A percentile compares a stretch with the other conserved stretches of the same genome.
phyloP scores from a whole-genome alignment of 2,329 filamentous ascomycete genomes.

The Zymoseptoria passerinii region DNA sequence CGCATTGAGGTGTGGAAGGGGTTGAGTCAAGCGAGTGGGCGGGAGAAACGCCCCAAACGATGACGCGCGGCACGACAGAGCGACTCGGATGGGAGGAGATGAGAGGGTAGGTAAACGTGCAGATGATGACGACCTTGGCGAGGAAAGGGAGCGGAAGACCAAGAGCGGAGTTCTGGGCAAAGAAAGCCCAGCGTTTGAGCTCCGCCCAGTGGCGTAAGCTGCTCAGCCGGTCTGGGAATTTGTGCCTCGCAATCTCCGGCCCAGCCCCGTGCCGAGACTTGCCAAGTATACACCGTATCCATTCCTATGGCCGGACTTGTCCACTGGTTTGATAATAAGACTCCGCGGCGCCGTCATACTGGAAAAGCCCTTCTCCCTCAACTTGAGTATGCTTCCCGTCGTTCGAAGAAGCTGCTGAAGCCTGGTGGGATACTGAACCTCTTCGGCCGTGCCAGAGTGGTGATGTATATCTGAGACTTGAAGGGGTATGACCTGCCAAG shows the following conservation, averaged over 20 bases:
- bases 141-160: background rate
- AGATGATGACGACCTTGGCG: background rate
- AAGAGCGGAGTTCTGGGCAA: background rate
- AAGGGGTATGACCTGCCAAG: background rate
- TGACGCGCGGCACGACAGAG: background rate
- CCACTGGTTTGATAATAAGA: background rate
- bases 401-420: background rate
- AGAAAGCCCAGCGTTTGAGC: background rate
- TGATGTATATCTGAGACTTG: background rate
- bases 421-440: background rate
- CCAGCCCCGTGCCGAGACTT: background rate
- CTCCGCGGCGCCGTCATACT: background rate
- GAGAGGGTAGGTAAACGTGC: background rate
- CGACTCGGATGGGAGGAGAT: background rate
- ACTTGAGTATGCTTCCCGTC: background rate
- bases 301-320: background rate
- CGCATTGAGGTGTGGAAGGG: no score
- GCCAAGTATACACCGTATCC: background rate
- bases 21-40: no score
- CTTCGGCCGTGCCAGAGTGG: background rate
- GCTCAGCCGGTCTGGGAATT: background rate
- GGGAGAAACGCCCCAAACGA: background rate
- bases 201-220: background rate
- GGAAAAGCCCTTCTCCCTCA: background rate
- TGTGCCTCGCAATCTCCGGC: background rate